Evolutionary conservation across 805 yeast genomes (phyloP), one percentile per base, ranked within the genome.

Genomic region (Kodamaea fukazawae): DNA sequence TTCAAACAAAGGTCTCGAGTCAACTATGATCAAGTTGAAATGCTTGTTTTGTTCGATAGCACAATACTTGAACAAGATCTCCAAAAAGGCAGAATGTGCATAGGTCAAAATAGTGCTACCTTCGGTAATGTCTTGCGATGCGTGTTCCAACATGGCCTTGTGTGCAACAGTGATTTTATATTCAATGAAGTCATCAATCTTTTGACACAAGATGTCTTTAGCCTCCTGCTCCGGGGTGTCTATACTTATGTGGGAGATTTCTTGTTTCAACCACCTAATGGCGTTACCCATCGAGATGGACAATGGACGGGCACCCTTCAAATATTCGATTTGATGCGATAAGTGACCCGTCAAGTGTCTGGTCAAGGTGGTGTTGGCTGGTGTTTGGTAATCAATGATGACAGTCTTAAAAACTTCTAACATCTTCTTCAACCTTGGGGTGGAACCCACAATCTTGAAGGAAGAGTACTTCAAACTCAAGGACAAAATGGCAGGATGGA

Each of bases 261-360:
- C 91, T 67, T 91, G 98, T 57, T 93, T 93, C 47, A 93, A 73
- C 96, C 97, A 90, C 53, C 99, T 79, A 49, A 93, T 93, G 2
- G 97, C 91, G 66, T 90, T 93, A 40, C 99, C 99, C 99, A 93
- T 93, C 1, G 96, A 78, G 2, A 90, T 86, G 41, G 93, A 81
- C 35, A 93, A 71, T 1, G 98, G 97, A 47, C 99, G 78, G 3
- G 96, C 90, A 7, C 87, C 79, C 53, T 87, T 91, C 51, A 93
- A 70, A 50, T 85, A 87, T 58, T 91, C 99, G 48, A 93, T 93
- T 64, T 93, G 99, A 55, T 85, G 87, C 8, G 95, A 81, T 43
- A 93, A 71, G 60, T 89, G 91, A 23, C 83, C 81, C 0, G 96
- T 88, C 54, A 93, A 73, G 62, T 90, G 86, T 67, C 99, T 81